Evolutionary conservation across 108 stramenopile species (phyloP), one percentile per base, ranked within the genome.

Genomic region (Cyclotella atomus): DNA sequence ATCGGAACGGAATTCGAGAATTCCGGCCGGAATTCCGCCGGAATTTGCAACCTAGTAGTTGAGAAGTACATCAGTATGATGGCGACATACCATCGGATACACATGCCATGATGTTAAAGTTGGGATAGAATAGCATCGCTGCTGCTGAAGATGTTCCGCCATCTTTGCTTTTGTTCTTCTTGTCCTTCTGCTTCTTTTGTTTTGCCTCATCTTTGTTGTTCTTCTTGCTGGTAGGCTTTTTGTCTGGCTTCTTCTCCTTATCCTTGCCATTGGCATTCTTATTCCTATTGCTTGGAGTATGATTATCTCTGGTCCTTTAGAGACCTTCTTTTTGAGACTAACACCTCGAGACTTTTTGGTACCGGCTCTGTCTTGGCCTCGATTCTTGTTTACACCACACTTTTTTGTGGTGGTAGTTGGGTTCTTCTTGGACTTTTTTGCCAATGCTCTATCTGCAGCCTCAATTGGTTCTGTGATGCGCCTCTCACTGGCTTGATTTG

Each of bases 101-200:
- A 23, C 52, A 53, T 53, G 52, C 23, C 52, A 53, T 53, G 21
- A 53, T 53, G 10, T 53, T 23, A 53, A 53, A 53, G 23, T 23
- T 20, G 23, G 52, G 52, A 53, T 53, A 53, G 23, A 53, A 53
- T 23, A 53, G 5, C 24, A 5, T 23, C 23, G 10, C 23, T 24
- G 10, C 23, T 53, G 52, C 20, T 53, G 21, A 23, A 23, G 19
- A 1, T 53, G 1, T 24, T 23, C 10, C 3, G 19, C 23, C 20
- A 10, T 23, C 23, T 53, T 53, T 24, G 19, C 52, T 24, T 53
- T 23, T 19, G 19, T 53, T 23, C 52, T 50, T 41, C 38, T 41
- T 41, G 38, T 9, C 38, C 38, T 41, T 41, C 38, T 41, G 7
- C 9, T 41, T 12, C 38, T 41, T 41, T 12, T 41, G 7, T 9